Evolutionary conservation across 2,329 filamentous ascomycete species (phyloP), one percentile per base, ranked within the genome.

Genomic region (Ophiostoma ulmi): DNA sequence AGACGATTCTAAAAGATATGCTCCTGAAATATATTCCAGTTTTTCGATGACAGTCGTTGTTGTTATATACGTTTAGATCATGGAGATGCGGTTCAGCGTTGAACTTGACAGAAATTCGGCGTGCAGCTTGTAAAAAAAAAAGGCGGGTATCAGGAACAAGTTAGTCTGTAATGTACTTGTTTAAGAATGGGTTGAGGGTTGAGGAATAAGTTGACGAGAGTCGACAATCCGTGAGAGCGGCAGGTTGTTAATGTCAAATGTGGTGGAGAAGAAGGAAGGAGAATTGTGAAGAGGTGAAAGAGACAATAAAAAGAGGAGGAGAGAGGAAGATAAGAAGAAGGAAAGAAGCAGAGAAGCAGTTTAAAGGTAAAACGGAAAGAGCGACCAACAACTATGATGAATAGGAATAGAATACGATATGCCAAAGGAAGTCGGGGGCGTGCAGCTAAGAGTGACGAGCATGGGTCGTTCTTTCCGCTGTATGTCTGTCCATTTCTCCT

Each of bases 331-430:
- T 44, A 39, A 44, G 20, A 35, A 10, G 36, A 67, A 48, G n/a
- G 65, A 20, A 65, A 70, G 26, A 68, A 36, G 7, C 31, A 52
- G n/a, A 65, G 13, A 38, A 69, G 22, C n/a, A 26, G 38, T 58
- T 52, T 36, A 52, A 38, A 35, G n/a, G 36, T 63, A 17, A 63
- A 22, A 39, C 39, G 26, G 35, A 44, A 67, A 44, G 65, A 67
- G 22, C 36, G 20, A 41, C 36, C 20, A 65, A 20, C 36, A 26
- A 35, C 17, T 36, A 20, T 63, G 26, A 41, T 63, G 61, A 70
- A 38, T 61, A 65, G 58, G 20, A 44, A 52, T 55, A 68, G n/a
- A 68, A 68, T 48, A 67, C 67, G 68, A 41, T 31, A 31, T 31
- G 31, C 31, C 31, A 31, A 31, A 31, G 31, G 31, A 63, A 66